A percentile compares a stretch with the other conserved stretches of the same genome.
Evolutionary conservation across 2,329 filamentous ascomycete species (phyloP).

Genomic region (Exophiala xenobiotica): DNA sequence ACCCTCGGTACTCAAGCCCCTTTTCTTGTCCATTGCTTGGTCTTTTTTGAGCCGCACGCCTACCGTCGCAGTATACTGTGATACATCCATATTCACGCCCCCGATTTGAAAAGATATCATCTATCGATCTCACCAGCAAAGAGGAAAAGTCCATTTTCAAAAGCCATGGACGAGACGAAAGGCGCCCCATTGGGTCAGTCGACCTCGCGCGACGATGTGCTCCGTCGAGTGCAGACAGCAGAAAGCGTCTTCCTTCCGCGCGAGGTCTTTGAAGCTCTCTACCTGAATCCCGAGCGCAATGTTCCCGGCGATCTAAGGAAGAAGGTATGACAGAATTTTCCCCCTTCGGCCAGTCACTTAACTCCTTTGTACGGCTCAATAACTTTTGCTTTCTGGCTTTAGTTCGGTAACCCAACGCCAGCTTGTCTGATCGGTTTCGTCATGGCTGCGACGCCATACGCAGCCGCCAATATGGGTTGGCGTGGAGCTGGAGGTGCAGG

Average conservation of each 20-base stretch:
- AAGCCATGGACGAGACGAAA: conserved; percentile 9
- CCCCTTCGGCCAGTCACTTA: too few species aligned
- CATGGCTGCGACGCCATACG: conserved; percentile 12
- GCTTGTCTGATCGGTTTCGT: conserved; percentile 19
- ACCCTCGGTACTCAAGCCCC: background rate
- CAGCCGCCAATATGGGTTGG: conserved; percentile 49
- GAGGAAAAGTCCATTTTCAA: background rate
- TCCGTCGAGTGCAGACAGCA: conserved; percentile 14
- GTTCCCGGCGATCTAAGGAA: conserved; percentile 29
- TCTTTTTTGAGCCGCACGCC: background rate
- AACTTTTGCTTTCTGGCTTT: conserved; percentile 51
- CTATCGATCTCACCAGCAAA: too few species aligned
- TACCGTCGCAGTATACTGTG: too few species aligned
- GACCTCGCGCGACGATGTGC: conserved; percentile 11
- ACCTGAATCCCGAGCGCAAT: conserved; percentile 32
- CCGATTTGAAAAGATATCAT: too few species aligned
- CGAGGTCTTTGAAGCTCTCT: conserved; percentile 34
- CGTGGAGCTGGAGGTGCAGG: conserved; percentile 52
- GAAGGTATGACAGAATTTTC: conserved; percentile 30
- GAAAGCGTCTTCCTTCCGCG: conserved; percentile 16
- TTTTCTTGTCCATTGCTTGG: background rate
- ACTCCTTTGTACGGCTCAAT: conserved; percentile 39
- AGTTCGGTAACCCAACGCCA: conserved; percentile 45
- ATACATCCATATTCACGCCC: too few species aligned
- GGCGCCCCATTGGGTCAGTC: conserved; percentile 1